Conservation (phyloP, 1,284 basidiomycete genomes). For the Waitea zeae region DNA sequence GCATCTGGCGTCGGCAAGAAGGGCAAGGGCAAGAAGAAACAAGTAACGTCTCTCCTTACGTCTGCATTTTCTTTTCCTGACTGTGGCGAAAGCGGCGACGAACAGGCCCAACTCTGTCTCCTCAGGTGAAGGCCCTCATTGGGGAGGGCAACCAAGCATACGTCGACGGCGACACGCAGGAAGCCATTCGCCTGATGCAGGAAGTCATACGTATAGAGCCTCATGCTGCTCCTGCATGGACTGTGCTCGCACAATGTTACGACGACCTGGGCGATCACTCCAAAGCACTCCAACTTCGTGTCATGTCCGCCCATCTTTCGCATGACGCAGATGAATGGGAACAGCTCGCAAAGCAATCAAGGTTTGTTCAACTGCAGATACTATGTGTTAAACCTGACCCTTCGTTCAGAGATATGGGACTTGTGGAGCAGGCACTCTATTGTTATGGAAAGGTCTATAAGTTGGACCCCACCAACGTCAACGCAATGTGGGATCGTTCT, state of each 20-base stretch:
- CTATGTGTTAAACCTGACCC: background rate
- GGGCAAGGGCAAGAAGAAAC: slow-evolving; percentile 16
- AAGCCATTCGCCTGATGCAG: slow-evolving; percentile 69
- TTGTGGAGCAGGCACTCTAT: slow-evolving; percentile 78
- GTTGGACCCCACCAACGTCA: slow-evolving; percentile 66
- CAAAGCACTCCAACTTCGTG: slow-evolving; percentile 68
- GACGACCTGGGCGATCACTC: slow-evolving; percentile 49
- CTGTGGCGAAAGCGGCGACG: slow-evolving; percentile 18
- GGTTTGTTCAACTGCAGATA: slow-evolving; percentile 21
- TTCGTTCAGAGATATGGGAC: slow-evolving; percentile 42
- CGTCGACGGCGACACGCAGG: slow-evolving; percentile 48
- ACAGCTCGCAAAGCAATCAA: slow-evolving; percentile 57
- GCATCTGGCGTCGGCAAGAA: slow-evolving; percentile 51
- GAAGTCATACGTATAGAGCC: slow-evolving; percentile 93
- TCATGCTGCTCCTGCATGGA: slow-evolving; percentile 71
- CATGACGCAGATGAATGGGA: slow-evolving; percentile 84
- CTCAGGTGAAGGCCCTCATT: slow-evolving; percentile 68
- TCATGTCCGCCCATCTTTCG: slow-evolving; percentile 81
- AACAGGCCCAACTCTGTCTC: slow-evolving; percentile 45
- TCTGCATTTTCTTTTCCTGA: background rate
- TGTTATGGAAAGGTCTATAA: slow-evolving; percentile 78
- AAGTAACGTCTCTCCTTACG: slow-evolving; percentile 18
- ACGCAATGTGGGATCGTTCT: slow-evolving; percentile 85
- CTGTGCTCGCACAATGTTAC: slow-evolving; percentile 69
- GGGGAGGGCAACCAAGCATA: slow-evolving; percentile 84